Evolutionary conservation across 768 basidiomycete species (phyloP), one percentile per base, ranked within the genome.

Genomic region (Russula lepida): DNA sequence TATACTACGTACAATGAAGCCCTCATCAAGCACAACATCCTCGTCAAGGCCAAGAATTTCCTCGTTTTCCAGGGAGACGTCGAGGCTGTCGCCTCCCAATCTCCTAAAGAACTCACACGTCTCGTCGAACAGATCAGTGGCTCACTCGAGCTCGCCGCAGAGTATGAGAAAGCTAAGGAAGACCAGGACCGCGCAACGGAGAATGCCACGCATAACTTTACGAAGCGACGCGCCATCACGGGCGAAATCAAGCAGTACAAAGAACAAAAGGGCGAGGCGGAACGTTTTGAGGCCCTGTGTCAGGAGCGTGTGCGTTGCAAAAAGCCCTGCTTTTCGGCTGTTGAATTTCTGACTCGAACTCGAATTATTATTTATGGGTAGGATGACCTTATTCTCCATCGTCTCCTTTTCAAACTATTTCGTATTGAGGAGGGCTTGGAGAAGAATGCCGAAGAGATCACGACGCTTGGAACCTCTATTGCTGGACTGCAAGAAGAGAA

Each of bases 11-110:
- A 98, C 78, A 97, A 97, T 62, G 78, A 85, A 6, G 89, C 91
- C 13, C 86, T 99, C 27, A 80, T 89, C 58, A 77, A 80, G 7
- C 94, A 97, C 69, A 97, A 98, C 69, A 92, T 99, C 69, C 89
- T 98, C 50, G 94, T 98, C 69, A 98, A 97, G 75, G 97, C 97
- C 13, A 98, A 98, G 77, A 98, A 98, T 76, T 99, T 98, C 69
- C 86, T 98, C 55, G 97, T 98, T 12, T 98, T 99, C 76, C 97
- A 99, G 70, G 97, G 97, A 54, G 97, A 98, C 70, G 97, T 99
- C 33, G 97, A 99, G 74, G 92, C 93, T 2, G 92, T 99, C 35
- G 97, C 97, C 0, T 90, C 91, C 2, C 97, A 99, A 67, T 93
- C 90, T 0, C 84, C 97, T 17, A 85, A 86, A 60, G 94, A 95